Evolutionary conservation across 1,139 yeast species (phyloP), one percentile per base, ranked within the genome.

Genomic region (Saccharomyces hybrid): DNA sequence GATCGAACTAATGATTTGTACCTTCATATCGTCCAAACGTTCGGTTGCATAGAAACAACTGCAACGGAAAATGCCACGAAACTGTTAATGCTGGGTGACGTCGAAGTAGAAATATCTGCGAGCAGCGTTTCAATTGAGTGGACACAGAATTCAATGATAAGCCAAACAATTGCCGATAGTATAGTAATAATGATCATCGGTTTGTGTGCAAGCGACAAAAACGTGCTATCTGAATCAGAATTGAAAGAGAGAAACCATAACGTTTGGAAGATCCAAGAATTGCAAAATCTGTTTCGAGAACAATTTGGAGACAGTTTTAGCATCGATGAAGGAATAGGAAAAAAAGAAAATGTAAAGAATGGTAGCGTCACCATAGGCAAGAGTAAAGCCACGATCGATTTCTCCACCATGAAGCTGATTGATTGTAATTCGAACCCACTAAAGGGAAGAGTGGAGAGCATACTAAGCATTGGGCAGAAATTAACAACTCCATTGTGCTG

Each of bases 251-350:
- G 44, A 20, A 11, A 16, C 11, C 3, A 5, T 38, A 5, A 38
- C 9, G 66, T 73, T 11, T 81, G 82, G 55, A 78, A 91, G 57
- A 76, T 88, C 6, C 78, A 78, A 48, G 79, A 90, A 55, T 80
- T 95, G 6, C 70, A 81, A 0, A 75, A 82, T 9, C 73, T 95
- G 51, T 73, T 95, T 50, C 74, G 76, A 51, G 91, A 95, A 0
- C 99, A 93, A 66, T 93, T 93, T 72, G 99, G 99, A 7, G 89
- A 86, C 42, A 72, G 91, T 0, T 80, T 88, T 56, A 67, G 70
- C 8, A 44, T 44, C 7, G 71, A 75, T 16, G 91, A 88, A 1
- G 73, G 14, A 4, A 11, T 5, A 5, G 44, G 13, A 13, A 11
- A 71, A 4, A 79, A 87, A 20, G 23, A 46, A 26, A 26, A 34